Base-by-base conservation (phyloP, 1,284 basidiomycete species). In the Cutaneotrichosporon curvatum region DNA sequence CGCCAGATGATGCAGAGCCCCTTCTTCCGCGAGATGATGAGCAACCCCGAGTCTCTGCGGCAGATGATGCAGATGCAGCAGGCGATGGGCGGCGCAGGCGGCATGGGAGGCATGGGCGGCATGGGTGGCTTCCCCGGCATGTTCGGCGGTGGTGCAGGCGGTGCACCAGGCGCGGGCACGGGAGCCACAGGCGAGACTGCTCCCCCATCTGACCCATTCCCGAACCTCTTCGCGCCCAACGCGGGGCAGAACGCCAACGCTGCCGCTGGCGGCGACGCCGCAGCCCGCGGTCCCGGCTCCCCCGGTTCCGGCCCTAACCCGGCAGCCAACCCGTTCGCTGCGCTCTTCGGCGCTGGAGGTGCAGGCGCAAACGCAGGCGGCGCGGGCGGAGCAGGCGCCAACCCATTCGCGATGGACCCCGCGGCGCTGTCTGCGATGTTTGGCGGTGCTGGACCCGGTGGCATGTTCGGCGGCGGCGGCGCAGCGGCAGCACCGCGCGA, bases 1-100 rank as follows among this genome's bases (percentile, higher is more conserved):
- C 76, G 89, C 16, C 75, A 84, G 56, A 77, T 87, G 48, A 84
- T 92, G 73, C 81, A 84, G 62, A 84, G 80, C 61, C 82, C 84
- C n/a, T 75, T 81, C 52, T 87, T 91, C 72, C 74, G 85, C 41
- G 78, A 86, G 61, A 83, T 90, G 80, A 78, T 90, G 61, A 50
- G 61, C 28, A 68, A 70, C 50, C 67, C 67, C 3, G 67, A 68
- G 31, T 60, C 65, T 41, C 55, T 70, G 21, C 53, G 65, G 15
- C 77, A 79, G 59, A 87, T 91, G 83, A 76, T 91, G 62, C 84
- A 83, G 61, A 86, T 89, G 84, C 81, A 69, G 48, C 52, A 60
- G 22, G 63, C 62, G 1, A 69, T 71, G 63, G 57, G 58, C 14
- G 53, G 50, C 4, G 51, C 43, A 22, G 55, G 51, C 14, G 59